Evolutionary conservation across 1,284 basidiomycete species (phyloP).

Genomic region (Xerocomus nothofagi): DNA sequence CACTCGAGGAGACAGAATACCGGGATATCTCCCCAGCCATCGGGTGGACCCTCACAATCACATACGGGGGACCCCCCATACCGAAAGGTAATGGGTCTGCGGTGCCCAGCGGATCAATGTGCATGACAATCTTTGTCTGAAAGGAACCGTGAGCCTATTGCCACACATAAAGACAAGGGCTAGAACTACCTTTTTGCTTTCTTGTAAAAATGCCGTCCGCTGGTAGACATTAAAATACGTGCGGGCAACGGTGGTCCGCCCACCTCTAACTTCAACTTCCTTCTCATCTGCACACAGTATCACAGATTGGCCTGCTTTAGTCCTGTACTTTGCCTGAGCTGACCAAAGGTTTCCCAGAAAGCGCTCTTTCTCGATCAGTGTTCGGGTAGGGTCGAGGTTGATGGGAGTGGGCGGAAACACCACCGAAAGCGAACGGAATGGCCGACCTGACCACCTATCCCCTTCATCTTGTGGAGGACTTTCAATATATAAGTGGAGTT

Average conservation of each 20-base stretch:
- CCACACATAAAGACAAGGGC: neutral
- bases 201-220: constrained; percentile 70
- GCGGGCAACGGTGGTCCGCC: constrained; percentile 63
- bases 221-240: constrained; percentile 87
- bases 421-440: constrained; percentile 74
- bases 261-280: constrained; percentile 66
- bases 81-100: constrained; percentile 78
- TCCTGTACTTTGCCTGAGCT: constrained; percentile 76
- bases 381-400: constrained; percentile 62
- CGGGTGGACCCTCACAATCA: constrained; percentile 74
- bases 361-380: constrained; percentile 70
- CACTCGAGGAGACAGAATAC: constrained; percentile 70
- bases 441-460: constrained; percentile 80
- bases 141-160: constrained; percentile 10
- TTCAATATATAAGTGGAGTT: constrained; percentile 84
- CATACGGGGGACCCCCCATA: constrained; percentile 64
- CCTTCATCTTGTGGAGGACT: constrained; percentile 76
- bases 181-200: constrained; percentile 67
- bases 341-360: constrained; percentile 87
- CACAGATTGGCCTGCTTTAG: constrained; percentile 67
- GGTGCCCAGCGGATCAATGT: constrained; percentile 72
- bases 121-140: constrained; percentile 85
- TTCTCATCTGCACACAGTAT: constrained; percentile 67
- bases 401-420: constrained; percentile 67
- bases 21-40: constrained; percentile 80